A percentile compares a stretch with the other conserved stretches of the same genome.
Evolutionary conservation across 306 rosid species (phyloP).

Genomic region (Castanea sativa): DNA sequence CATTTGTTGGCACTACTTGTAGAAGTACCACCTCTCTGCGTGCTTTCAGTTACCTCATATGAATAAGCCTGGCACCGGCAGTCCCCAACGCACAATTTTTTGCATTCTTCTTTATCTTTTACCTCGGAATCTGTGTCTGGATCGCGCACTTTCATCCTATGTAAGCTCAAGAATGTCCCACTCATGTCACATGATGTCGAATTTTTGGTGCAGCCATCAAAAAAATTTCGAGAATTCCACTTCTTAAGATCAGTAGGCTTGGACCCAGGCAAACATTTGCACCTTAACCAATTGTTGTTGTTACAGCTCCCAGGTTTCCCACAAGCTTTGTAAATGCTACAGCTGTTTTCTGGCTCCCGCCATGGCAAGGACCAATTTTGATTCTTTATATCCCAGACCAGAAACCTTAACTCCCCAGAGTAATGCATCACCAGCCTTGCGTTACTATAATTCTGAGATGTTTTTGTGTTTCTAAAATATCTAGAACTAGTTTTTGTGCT

Average conservation of each 20-base stretch:
- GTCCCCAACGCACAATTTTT: not conserved
- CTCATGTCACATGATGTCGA: not conserved
- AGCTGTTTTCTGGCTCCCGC: slow-evolving; percentile 10
- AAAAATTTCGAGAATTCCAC: not conserved
- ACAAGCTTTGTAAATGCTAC: slow-evolving; percentile 23
- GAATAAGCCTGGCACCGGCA: slow-evolving; percentile 42
- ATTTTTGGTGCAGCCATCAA: slow-evolving; percentile 24
- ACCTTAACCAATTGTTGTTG: not conserved
- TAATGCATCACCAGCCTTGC: slow-evolving; percentile 20
- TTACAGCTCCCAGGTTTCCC: slow-evolving; percentile 40
- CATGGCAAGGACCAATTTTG: slow-evolving; percentile 10
- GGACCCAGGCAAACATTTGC: slow-evolving; percentile 56
- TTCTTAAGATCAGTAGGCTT: not conserved
- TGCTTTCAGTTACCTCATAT: not conserved
- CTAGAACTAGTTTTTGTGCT: not conserved
- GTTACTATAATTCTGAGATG: too few species aligned
- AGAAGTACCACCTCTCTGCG: not conserved
- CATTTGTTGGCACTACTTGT: not conserved
- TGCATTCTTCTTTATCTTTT: slow-evolving; percentile 26
- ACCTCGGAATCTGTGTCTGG: rapidly evolving
- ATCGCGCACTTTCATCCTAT: not conserved
- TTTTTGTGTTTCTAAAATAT: too few species aligned
- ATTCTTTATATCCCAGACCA: not conserved
- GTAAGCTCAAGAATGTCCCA: slow-evolving; percentile 15
- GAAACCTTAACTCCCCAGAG: slow-evolving; percentile 13